Conservation (phyloP, 257 asterid species). For the Gentiana straminea region DNA sequence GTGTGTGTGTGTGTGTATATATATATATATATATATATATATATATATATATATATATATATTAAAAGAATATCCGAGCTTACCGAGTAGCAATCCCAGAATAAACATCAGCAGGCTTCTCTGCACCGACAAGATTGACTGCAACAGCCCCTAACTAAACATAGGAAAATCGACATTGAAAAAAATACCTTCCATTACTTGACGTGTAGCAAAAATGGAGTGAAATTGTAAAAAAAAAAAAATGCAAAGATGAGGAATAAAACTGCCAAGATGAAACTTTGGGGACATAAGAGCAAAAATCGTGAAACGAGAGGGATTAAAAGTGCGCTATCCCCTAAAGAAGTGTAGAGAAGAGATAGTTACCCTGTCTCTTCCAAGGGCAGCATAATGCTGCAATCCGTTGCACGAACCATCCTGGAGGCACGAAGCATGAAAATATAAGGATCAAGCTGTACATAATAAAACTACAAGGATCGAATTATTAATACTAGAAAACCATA, state of each 20-base stretch:
- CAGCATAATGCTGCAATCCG: constrained; percentile 99
- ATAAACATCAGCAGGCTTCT: constrained; percentile 96
- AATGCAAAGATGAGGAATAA: too few relatives aligned
- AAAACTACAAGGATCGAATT: not conserved
- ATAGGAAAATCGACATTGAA: constrained; percentile 9
- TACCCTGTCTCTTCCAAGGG: constrained; percentile 98
- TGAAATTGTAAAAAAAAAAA: too few relatives aligned
- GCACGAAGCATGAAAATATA: constrained; percentile 10
- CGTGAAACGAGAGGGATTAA: too few relatives aligned
- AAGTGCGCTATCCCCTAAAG: not conserved
- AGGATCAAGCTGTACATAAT: too few relatives aligned
- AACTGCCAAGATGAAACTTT: too few relatives aligned
- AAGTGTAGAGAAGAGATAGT: constrained; percentile 8
- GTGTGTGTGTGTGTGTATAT: not conserved
- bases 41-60: not conserved
- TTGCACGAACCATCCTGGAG: constrained; percentile 98
- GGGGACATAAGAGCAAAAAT: too few relatives aligned
- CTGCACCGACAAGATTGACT: constrained; percentile 89
- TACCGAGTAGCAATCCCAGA: constrained; percentile 96
- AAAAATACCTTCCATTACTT: not conserved
- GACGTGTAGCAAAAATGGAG: too few relatives aligned
- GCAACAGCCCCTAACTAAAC: constrained; percentile 91
- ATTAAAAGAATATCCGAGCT: constrained; percentile 9
- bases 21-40: not conserved
- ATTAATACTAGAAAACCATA: not conserved